phyloP scores from a whole-genome alignment of 257 asterid genomes.

The Nicotiana paniculata region DNA sequence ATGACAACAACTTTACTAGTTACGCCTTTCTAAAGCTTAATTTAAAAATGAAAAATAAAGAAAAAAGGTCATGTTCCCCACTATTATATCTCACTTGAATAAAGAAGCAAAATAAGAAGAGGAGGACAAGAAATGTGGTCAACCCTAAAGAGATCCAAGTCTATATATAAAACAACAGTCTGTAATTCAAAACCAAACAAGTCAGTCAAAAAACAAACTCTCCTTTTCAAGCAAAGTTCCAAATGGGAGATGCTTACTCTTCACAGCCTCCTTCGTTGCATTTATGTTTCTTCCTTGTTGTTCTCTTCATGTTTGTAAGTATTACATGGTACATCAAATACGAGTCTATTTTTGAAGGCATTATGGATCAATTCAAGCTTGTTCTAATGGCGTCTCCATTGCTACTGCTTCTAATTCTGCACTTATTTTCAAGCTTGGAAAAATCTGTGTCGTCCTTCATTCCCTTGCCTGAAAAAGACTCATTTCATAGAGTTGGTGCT shows the following conservation, averaged over 20 bases:
- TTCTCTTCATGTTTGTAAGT: conserved; percentile 53
- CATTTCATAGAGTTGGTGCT: conserved; percentile 61
- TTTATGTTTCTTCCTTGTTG: conserved; percentile 59
- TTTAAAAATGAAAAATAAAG: neutral
- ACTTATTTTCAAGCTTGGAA: conserved; percentile 46
- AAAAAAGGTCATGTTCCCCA: neutral
- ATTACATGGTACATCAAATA: conserved; percentile 76
- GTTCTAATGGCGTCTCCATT: conserved; percentile 66
- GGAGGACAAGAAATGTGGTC: neutral
- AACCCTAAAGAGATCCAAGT: neutral
- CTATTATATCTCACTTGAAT: neutral
- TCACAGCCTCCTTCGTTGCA: conserved; percentile 45
- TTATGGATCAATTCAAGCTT: conserved; percentile 62
- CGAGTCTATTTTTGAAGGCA: conserved; percentile 57
- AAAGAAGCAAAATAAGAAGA: neutral
- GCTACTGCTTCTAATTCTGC: conserved; percentile 51
- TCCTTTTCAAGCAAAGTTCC: neutral
- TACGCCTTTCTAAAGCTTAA: too few species aligned
- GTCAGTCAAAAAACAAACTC: neutral
- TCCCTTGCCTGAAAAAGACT: conserved; percentile 51
- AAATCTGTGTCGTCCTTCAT: conserved; percentile 30
- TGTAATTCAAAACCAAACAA: neutral
- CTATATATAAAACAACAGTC: neutral
- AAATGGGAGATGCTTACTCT: conserved; percentile 34
- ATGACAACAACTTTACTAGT: too few species aligned